Evolutionary conservation across 148 eudicot genomes (phyloP), one percentile per base, ranked within the genome.

Genomic region (Diospyros kaki): DNA sequence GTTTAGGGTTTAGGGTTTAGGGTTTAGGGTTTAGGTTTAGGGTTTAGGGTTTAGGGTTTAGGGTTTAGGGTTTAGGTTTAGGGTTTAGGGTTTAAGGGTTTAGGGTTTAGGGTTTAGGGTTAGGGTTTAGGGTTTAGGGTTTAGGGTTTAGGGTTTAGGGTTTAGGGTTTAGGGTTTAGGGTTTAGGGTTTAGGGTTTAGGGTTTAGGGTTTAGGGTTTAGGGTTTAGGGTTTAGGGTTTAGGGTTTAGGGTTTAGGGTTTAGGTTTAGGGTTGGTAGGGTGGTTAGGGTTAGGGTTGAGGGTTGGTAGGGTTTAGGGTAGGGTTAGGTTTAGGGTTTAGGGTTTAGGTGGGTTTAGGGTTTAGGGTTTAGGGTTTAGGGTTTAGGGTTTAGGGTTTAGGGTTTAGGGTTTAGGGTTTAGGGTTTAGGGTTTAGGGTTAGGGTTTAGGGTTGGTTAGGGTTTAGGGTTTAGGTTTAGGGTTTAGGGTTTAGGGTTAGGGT

Each of bases 391-490:
- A 69, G 79, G 79, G 72, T 76, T 76, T 76, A 68, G 79, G 74
- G 69, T 75, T 75, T 41, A 55, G 77, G 79, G 73, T 76, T 76
- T 51, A 50, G 74, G 68, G 79, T 69, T 76, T 69, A 60, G 74
- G 79, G 79, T 69, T 76, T 69, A 61, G 79, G 79, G 79, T 76
- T 76, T 76, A 76, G 79, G 79, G 68, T 76, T 76, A 28, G 14
- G 74, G n/a, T n/a, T n/a, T n/a, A n/a, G n/a, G n/a, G n/a, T n/a
- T n/a, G n/a, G n/a, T n/a, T n/a, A n/a, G n/a, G 74, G 68, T 69
- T 76, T 60, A 40, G 74, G 79, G 68, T 69, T 76, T 60, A 51
- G 28, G 64, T n/a, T 60, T 60, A n/a, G 39, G 64, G 64, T n/a
- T 60, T 60, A n/a, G 74, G 79, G 61, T 76, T 76, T 60, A 51